Evolutionary conservation across 1,284 basidiomycete species (phyloP), one percentile per base, ranked within the genome.

Genomic region (Puccinia polysora): DNA sequence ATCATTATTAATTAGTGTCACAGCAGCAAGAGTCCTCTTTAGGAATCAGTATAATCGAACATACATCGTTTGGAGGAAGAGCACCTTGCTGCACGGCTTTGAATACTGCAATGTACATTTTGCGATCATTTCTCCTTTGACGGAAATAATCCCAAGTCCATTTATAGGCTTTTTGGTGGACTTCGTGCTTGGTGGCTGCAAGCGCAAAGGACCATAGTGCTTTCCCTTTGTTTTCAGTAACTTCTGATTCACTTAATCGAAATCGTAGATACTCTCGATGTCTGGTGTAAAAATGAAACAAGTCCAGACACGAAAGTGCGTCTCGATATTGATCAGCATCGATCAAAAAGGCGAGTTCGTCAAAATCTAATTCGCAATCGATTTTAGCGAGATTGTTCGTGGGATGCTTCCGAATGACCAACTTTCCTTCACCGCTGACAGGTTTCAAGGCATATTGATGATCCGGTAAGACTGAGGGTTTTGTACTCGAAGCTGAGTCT

Each of bases 381-480:
- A 91, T 91, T 73, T 89, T 89, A 23, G 94, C 91, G 0, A 84
- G 87, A 73, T 87, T 82, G 68, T 84, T 84, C 77, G 89, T 85
- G 76, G 87, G 82, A 78, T 86, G 86, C 77, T 90, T 86, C 78
- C 95, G 91, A 81, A 98, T 86, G 75, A 89, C 84, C 73, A 96
- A 84, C 76, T 90, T 85, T 38, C 95, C 96, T 82, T 97, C 89
- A 62, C 95, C 96, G 0, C 91, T 91, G 14, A 99, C 95, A 23
- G 96, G 96, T 79, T 90, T 94, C 47, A 99, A 84, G 74, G 98
- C 89, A 80, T 91, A 97, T 80, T 99, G 96, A 80, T 99, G 97
- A 30, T 84, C 81, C 6, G 82, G 84, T 14, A 73, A 23, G 25
- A 36, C n/a, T 23, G 30, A 15, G 25, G 50, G 23, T 6, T 65